Evolutionary conservation across 805 yeast genomes (phyloP).

Genomic region (Metschnikowia hibisci): DNA sequence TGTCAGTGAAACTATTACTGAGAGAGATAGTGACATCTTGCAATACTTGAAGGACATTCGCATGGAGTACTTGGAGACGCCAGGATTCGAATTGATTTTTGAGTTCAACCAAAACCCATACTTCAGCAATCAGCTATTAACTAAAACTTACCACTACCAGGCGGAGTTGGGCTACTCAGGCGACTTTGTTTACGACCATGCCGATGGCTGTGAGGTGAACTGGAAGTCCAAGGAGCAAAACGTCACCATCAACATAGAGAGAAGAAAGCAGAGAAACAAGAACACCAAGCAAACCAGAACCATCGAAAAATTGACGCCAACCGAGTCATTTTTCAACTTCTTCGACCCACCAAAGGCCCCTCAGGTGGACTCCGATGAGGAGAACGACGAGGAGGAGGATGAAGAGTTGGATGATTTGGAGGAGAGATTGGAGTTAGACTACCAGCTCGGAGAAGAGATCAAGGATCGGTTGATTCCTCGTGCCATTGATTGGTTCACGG

Average conservation of each 20-base stretch:
- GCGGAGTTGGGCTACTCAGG: conserved; percentile 92
- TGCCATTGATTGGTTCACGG: conserved; percentile 98
- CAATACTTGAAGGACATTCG: conserved; percentile 63
- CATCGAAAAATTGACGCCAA: conserved; percentile 90
- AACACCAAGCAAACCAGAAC: conserved; percentile 95
- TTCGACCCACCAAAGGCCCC: conserved; percentile 90
- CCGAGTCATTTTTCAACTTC: conserved; percentile 92
- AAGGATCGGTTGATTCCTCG: conserved; percentile 95
- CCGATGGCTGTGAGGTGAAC: conserved; percentile 81
- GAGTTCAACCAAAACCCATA: conserved; percentile 73
- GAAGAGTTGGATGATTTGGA: conserved; percentile 74
- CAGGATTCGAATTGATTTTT: conserved; percentile 86
- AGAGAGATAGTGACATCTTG: conserved; percentile 84
- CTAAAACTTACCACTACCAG: conserved; percentile 90
- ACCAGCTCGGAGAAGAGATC: conserved; percentile 92
- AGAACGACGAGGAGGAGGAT: conserved; percentile 46
- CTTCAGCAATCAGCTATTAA: conserved; percentile 67
- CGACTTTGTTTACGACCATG: conserved; percentile 95
- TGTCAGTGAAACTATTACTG: conserved; percentile 80
- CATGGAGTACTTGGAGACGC: conserved; percentile 73
- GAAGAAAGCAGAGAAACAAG: conserved; percentile 96
- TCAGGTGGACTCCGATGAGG: conserved; percentile 49
- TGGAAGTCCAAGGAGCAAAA: conserved; percentile 81
- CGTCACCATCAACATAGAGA: conserved; percentile 82
- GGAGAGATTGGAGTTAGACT: conserved; percentile 82